Evolutionary conservation across 495 filamentous ascomycete species (phyloP), one percentile per base, ranked within the genome.

Genomic region (Aspergillus taichungensis): DNA sequence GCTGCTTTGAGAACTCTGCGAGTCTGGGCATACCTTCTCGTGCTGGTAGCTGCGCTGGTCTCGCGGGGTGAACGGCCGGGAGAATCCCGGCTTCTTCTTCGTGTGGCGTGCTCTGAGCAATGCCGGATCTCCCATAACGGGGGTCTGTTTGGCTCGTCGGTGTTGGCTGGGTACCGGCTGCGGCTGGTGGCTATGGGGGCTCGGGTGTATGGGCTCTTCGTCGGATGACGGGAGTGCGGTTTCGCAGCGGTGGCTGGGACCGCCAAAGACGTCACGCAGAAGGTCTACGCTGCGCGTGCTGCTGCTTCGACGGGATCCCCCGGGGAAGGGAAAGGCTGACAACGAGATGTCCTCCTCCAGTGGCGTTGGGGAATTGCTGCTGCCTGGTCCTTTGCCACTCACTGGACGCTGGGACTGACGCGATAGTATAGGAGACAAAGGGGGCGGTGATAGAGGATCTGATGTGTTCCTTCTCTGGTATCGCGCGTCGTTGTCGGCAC

Each of bases 171-270:
- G 32, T 13, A 29, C 10, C 11, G 57, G 49, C 8, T 46, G 54
- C n/a, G 44, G 29, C 8, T 46, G 45, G 10, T 42, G 13, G 6
- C 30, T 28, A 1, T 45, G 43, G 11, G 38, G 29, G 13, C 12
- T 35, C 1, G 52, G 53, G 13, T 56, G 52, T 14, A 61, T 57
- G n/a, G 57, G 53, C 38, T 72, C 68, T 8, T 72, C 68, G 31
- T 72, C 68, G 0, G 68, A 72, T 34, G 68, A 70, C 30, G 65
- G 62, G 11, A 72, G 42, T 3, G 68, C 62, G 0, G 60, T 68
- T 24, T 69, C 61, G 5, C 53, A 43, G n/a, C 47, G 54, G 36
- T 35, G 24, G 7, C 13, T 29, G 13, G 42, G 49, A 13, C 54
- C 50, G 3, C 49, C 51, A 24, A 53, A 47, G 13, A 47, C 58